Conservation (phyloP, 176 grass and related monocot species). For the Rhynchospora pubera region DNA sequence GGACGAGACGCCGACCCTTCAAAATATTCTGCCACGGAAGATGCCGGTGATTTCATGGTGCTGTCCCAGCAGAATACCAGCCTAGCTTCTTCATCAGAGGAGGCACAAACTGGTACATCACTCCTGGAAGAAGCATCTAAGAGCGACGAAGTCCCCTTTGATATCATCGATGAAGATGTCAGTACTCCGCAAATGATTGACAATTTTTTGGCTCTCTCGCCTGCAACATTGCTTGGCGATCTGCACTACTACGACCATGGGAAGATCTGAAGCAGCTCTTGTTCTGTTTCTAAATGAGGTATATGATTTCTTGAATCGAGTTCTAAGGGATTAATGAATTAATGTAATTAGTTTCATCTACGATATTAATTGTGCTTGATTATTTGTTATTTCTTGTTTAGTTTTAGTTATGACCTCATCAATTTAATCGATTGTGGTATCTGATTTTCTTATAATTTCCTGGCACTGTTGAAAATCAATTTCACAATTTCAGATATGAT, state of each 20-base stretch:
- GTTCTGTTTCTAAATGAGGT: neutral
- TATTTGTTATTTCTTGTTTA: neutral
- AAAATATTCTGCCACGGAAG: conserved; percentile 35
- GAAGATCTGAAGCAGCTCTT: neutral
- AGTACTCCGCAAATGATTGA: conserved; percentile 40
- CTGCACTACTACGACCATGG: neutral
- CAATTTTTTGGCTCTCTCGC: conserved; percentile 37
- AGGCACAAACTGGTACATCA: neutral
- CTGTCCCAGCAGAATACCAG: conserved; percentile 24
- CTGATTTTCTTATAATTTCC: neutral
- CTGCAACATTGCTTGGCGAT: conserved; percentile 41
- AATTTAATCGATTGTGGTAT: neutral
- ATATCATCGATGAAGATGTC: neutral
- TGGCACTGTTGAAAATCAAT: no score
- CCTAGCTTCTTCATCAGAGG: neutral
- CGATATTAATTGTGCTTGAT: no score
- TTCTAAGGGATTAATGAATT: neutral
- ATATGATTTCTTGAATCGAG: neutral
- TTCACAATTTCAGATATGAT: neutral
- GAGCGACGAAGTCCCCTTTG: neutral
- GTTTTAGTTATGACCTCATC: neutral
- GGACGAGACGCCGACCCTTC: conserved; percentile 58
- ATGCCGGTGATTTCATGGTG: neutral
- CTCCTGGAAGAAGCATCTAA: neutral
- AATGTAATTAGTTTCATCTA: neutral